Conservation (phyloP, 495 filamentous ascomycete genomes). For the Neurospora africana region DNA sequence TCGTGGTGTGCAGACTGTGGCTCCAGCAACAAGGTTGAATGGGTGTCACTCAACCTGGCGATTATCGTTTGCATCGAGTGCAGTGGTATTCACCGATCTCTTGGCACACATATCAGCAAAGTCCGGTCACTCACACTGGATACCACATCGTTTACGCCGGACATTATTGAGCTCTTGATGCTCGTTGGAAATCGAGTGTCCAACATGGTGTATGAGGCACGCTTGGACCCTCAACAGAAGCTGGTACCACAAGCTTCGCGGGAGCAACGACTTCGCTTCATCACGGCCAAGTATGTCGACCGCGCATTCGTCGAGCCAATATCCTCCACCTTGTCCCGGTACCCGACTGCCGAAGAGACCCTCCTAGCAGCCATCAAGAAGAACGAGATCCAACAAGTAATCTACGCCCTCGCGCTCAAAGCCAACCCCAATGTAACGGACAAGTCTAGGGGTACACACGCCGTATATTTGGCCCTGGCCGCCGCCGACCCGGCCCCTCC, state of each 20-base stretch:
- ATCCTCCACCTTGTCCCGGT: conserved; percentile 62
- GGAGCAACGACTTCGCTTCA: conserved; percentile 84
- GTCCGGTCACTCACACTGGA: conserved; percentile 91
- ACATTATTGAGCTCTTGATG: conserved; percentile 89
- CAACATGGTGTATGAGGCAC: conserved; percentile 95
- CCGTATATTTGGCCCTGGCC: conserved; percentile 84
- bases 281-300: conserved; percentile 90
- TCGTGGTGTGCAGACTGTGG: conserved; percentile 93
- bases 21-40: conserved; percentile 84
- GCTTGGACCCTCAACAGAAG: conserved; percentile 58
- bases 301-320: conserved; percentile 70
- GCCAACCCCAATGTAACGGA: conserved; percentile 84
- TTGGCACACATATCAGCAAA: conserved; percentile 97
- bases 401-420: conserved; percentile 79
- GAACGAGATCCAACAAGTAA: conserved; percentile 83
- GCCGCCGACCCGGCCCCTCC: conserved; percentile 83
- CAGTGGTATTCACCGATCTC: conserved; percentile 90
- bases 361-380: conserved; percentile 89
- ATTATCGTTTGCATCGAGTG: conserved; percentile 98
- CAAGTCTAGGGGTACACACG: conserved; percentile 77
- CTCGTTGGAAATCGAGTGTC: conserved; percentile 88
- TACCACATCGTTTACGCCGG: conserved; percentile 87
- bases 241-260: conserved; percentile 66
- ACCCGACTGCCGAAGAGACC: conserved; percentile 72
- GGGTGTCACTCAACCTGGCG: conserved; percentile 96